Base-by-base conservation (phyloP, 768 basidiomycete species). In the Kwoniella dendrophila region DNA sequence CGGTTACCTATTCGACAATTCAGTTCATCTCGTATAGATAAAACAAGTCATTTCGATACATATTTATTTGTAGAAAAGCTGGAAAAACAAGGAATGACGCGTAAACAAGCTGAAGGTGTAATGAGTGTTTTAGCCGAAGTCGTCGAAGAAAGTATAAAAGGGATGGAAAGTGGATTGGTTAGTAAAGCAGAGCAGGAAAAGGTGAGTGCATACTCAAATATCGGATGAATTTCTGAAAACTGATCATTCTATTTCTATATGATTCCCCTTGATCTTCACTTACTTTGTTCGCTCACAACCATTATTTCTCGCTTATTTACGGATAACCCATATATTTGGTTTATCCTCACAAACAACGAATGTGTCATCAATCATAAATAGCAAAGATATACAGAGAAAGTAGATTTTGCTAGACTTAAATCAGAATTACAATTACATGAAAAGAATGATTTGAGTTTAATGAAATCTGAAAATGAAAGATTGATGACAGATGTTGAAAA, bases 91-190 rank as follows among this genome's bases (percentile, higher is more conserved):
- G 95, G 95, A 0, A 80, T 98, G 43, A 92, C 88, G 67, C 85
- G 91, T 18, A 86, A 86, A 22, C 95, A 97, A 80, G 93, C 95
- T 0, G 92, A 97, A 77, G 95, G 96, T 2, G 90, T 99, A 75
- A 96, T 98, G 93, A 84, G 87, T 47, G 91, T 94, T 7, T 90
- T 99, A 85, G 90, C 92, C 12, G 92, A 93, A 71, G 94, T 98
- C 64, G 92, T 99, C 38, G 92, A 96, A 79, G 96, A 99, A 83
- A 93, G 91, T 75, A 88, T 97, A 40, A 85, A 88, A 63, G 95
- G 93, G 74, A 93, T 99, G 92, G 90, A 91, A 38, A 87, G 86
- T 69, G 92, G 92, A 71, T 90, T 98, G 88, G 95, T 98, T 62
- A 92, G 90, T 4, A 92, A 92, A 78, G 87, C 91, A 0, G 92